These are phyloP conservation scores for Rhytidiadelphus loreus DNA, from an alignment of 225 moss, liverwort and hornwort genomes.

Conservation along the genomic window DNA sequence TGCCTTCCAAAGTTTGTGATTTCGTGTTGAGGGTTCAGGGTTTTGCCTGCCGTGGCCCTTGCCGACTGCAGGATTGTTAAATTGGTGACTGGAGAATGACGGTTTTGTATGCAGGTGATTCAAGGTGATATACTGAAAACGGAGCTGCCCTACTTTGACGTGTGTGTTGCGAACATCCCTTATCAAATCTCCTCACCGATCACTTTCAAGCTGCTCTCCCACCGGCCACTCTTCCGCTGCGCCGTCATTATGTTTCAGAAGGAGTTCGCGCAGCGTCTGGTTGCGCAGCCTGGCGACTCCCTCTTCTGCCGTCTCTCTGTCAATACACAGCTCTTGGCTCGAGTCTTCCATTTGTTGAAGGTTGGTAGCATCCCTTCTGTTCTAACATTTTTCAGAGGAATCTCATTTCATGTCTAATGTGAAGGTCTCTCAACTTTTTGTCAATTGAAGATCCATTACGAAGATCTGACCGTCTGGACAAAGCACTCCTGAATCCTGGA, in stretches of 20 bases:
- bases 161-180: slow-evolving; percentile 81
- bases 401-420: neutral
- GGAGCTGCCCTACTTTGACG: slow-evolving; percentile 76
- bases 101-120: slow-evolving; percentile 42
- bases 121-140: slow-evolving; percentile 86
- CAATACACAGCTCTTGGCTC: slow-evolving; percentile 77
- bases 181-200: slow-evolving; percentile 87
- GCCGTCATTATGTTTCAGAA: slow-evolving; percentile 87
- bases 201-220: slow-evolving; percentile 82
- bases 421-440: neutral
- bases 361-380: neutral
- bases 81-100: neutral
- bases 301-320: slow-evolving; percentile 86
- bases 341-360: slow-evolving; percentile 79
- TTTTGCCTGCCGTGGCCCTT: neutral
- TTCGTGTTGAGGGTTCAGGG: neutral
- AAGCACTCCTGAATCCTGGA: neutral
- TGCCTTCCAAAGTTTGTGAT: neutral
- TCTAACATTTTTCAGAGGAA: neutral
- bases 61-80: neutral
- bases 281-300: slow-evolving; percentile 72
- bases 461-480: neutral
- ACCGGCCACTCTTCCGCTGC: slow-evolving; percentile 75
- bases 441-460: too few species aligned
- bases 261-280: slow-evolving; percentile 85